Conservation (phyloP, 2,329 filamentous ascomycete species). For the Sclerotinia minor region DNA sequence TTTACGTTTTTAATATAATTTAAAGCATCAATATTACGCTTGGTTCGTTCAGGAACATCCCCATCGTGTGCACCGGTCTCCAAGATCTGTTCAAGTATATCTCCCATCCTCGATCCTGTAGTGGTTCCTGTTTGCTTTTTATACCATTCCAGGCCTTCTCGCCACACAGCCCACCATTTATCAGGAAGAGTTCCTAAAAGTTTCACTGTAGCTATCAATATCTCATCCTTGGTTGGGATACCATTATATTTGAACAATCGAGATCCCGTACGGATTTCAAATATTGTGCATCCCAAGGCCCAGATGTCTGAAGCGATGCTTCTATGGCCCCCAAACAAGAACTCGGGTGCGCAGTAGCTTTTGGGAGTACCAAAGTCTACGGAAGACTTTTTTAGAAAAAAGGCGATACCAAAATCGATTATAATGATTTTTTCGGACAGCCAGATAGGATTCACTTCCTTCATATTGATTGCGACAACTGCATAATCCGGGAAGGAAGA, state of each 20-base stretch:
- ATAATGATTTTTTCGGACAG: slow-evolving; percentile 31
- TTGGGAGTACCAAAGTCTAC: slow-evolving; percentile 28
- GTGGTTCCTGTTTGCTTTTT: background rate
- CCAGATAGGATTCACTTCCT: slow-evolving; percentile 28
- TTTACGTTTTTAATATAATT: slow-evolving; percentile 2
- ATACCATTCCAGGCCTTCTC: slow-evolving; percentile 30
- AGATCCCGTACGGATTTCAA: slow-evolving; percentile 30
- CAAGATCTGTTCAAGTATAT: slow-evolving; percentile 28
- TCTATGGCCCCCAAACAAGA: slow-evolving; percentile 25
- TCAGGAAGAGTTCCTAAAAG: slow-evolving; percentile 28
- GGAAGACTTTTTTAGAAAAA: slow-evolving; percentile 23
- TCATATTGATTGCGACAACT: slow-evolving; percentile 29
- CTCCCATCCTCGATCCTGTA: slow-evolving; percentile 16
- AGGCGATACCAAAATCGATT: slow-evolving; percentile 32
- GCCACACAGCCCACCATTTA: slow-evolving; percentile 29
- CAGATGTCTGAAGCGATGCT: slow-evolving; percentile 31
- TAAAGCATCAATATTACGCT: slow-evolving; percentile 3
- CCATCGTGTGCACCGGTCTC: slow-evolving; percentile 31
- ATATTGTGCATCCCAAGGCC: slow-evolving; percentile 32
- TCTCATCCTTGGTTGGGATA: slow-evolving; percentile 26
- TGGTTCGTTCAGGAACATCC: background rate
- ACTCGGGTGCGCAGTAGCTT: slow-evolving; percentile 31
- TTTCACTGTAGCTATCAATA: slow-evolving; percentile 27
- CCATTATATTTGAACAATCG: slow-evolving; percentile 28
- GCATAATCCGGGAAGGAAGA: slow-evolving; percentile 26